Conservation (phyloP, 345 rosid genomes). For the Erodium maritimum region DNA sequence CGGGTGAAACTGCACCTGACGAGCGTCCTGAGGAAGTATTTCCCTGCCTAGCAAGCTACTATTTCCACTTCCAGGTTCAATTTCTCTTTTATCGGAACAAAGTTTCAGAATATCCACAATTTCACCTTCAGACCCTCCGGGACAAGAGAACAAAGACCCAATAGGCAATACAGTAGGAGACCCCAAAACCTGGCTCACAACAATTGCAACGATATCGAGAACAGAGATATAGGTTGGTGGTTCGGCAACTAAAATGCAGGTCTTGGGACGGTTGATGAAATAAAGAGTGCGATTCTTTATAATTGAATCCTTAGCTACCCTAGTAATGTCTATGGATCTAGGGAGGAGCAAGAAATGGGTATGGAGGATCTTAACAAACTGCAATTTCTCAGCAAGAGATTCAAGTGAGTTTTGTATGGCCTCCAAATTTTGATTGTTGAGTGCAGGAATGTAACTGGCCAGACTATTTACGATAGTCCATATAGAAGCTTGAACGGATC, state of each 20-base stretch:
- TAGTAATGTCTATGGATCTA: conserved; percentile 50
- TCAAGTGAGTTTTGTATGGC: conserved; percentile 36
- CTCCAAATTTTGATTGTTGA: conserved; percentile 28
- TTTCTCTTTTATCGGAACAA: conserved; percentile 40
- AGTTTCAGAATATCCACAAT: conserved; percentile 44
- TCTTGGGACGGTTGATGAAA: conserved; percentile 40
- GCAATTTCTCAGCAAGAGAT: conserved; percentile 49
- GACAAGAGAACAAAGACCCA: conserved; percentile 62
- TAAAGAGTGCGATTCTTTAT: conserved; percentile 61
- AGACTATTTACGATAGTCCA: conserved; percentile 42
- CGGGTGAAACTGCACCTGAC: conserved; percentile 82
- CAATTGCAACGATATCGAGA: conserved; percentile 62
- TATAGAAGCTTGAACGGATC: conserved; percentile 57
- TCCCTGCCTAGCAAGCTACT: conserved; percentile 54
- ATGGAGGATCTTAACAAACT: conserved; percentile 56
- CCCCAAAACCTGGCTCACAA: conserved; percentile 72
- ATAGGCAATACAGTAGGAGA: conserved; percentile 59
- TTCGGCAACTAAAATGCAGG: conserved; percentile 62
- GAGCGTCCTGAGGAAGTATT: conserved; percentile 68
- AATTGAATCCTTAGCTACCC: conserved; percentile 35
- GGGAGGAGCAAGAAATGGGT: conserved; percentile 70
- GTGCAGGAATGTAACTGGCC: conserved; percentile 19
- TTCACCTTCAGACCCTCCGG: conserved; percentile 66
- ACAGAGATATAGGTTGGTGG: conserved; percentile 66
- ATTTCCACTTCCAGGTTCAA: conserved; percentile 22